Evolutionary conservation across 441 rosid species (phyloP), one percentile per base, ranked within the genome.

Genomic region (Aquilaria agallochum): DNA sequence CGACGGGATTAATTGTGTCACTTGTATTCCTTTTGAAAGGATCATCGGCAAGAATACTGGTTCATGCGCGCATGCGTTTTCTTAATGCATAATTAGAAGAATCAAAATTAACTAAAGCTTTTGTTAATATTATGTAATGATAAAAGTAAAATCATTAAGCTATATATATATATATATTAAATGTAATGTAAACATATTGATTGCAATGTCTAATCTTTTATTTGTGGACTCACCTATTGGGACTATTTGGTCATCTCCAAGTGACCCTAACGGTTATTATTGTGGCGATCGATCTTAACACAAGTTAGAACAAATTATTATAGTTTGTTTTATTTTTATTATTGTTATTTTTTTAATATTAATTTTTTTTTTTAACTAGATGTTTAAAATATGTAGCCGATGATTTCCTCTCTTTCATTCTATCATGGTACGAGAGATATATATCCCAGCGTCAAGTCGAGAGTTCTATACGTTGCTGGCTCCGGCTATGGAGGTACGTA

Each of bases 371-470:
- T 36, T 36, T 4, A 36, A 36, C 42, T 1, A 4, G 42, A 36
- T 2, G 5, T 14, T 20, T 52, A 5, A 8, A 6, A 8, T 27
- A 7, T 48, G 7, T 9, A 49, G 54, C 32, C 15, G 8, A 32
- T 4, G 46, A 48, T n/a, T 31, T 32, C 27, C 30, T 59, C 20
- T 6, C 31, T 4, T 59, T 59, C 11, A 32, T 59, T 5, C 42
- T 20, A 15, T 50, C 51, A 20, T 51, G 57, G 57, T 51, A 51
- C 15, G 56, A 51, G 44, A 36, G 15, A 14, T 61, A 36, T 40
- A 14, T 61, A 36, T 51, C 65, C 57, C 50, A 3, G 2, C 53
- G 50, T 51, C 65, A 61, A 51, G 56, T 61, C 65, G 12, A 61
- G 15, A 61, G 47, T 7, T 51, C 0, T 61, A 12, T 36, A 51